Percentiles rank a stretch among this genome's conserved stretches.
Conservation (phyloP, 495 filamentous ascomycete species). For the Penicillium tannophilum region DNA sequence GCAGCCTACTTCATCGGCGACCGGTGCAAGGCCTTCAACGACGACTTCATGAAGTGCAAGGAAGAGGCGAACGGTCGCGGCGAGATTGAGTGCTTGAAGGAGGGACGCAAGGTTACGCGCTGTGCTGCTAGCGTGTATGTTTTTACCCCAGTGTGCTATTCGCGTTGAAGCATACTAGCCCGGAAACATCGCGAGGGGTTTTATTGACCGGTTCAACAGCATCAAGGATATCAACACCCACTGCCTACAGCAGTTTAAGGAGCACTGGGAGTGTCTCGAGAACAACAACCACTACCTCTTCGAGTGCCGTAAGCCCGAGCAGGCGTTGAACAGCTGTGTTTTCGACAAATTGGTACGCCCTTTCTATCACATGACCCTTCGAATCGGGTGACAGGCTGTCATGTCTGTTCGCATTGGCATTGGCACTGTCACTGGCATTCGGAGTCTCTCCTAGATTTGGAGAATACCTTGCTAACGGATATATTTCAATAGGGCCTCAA, state of each 20-base stretch:
- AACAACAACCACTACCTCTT: conserved; percentile 96
- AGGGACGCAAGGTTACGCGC: conserved; percentile 92
- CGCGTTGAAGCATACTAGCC: neutral
- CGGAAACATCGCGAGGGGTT: neutral
- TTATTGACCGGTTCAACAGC: conserved; percentile 42
- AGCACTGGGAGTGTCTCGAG: conserved; percentile 94
- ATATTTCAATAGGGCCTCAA: conserved; percentile 67
- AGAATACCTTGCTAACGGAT: neutral
- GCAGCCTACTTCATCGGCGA: conserved; percentile 98
- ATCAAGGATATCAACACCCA: conserved; percentile 94
- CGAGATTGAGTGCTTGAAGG: conserved; percentile 92
- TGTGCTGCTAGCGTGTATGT: conserved; percentile 96
- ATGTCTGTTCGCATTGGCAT: neutral
- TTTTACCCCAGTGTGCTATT: neutral
- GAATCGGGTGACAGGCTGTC: neutral
- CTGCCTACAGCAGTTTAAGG: conserved; percentile 87
- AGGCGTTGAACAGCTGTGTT: conserved; percentile 87
- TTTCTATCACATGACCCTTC: neutral
- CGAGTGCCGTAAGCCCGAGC: conserved; percentile 79
- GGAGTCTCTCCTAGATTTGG: neutral
- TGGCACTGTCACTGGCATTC: neutral
- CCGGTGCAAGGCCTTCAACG: conserved; percentile 91
- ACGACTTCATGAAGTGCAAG: conserved; percentile 99
- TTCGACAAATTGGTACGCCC: conserved; percentile 88
- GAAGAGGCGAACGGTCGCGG: conserved; percentile 82